Base-by-base conservation (phyloP, 2,329 filamentous ascomycete species). In the Xylaria sp. region DNA sequence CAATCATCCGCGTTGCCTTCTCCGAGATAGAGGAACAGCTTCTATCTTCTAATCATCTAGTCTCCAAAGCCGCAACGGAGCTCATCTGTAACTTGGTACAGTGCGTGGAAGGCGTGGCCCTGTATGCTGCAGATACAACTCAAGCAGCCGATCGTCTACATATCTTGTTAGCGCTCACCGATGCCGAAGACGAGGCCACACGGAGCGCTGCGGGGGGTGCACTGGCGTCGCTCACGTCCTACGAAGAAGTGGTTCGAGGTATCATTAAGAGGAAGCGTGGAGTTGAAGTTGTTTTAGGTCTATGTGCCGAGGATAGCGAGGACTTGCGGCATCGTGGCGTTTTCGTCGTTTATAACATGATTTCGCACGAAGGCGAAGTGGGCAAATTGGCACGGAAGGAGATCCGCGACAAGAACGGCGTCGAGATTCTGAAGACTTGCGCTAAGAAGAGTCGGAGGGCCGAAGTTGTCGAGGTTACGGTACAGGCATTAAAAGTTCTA, bases 21-120 rank as follows among this genome's bases (percentile, higher is more conserved):
- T 79, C 89, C 0, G 88, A 89, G 23, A 86, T 97, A 52, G 96
- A 98, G 79, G 94, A 98, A 73, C 87, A 94, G 20, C 84, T 98
- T 1, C 87, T 98, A 1, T 91, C 90, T 15, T 88, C 88, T 54
- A 96, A 97, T 78, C 81, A 85, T 1, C 86, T 92, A 72, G 87
- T 99, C 20, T 91, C 92, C 65, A 92, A 95, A 60, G 95, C 95
- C 0, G 89, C 93, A 0, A 92, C 93, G 31, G 94, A 99, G 80
- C 86, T 99, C 2, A 86, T 98, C 25, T 99, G 96, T 82, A 99
- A 99, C 76, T 86, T 99, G 18, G 91, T 93, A 78, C 90, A 91
- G 66, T 86, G 86, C 1, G 88, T 90, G 0, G 86, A 90, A 44
- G 91, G 91, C 20, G 85, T 92, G 2, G 85, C 87, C 1, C 85